Evolutionary conservation across 2,329 filamentous ascomycete species (phyloP).

Genomic region (Aspergillus bombycis): DNA sequence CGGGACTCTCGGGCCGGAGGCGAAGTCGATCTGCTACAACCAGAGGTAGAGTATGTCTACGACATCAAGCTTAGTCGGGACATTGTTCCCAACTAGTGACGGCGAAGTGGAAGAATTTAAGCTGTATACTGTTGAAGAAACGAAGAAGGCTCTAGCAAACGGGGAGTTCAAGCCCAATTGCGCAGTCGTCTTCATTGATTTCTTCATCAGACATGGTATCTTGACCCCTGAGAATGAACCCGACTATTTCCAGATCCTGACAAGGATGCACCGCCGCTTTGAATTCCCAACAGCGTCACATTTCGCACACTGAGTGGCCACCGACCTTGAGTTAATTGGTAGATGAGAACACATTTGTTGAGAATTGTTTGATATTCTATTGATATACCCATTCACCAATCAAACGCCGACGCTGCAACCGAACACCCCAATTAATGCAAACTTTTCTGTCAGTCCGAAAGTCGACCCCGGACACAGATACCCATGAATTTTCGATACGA

Average conservation of each 20-base stretch:
- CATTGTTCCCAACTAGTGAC: constrained; percentile 74
- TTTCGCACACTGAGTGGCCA: constrained; percentile 17
- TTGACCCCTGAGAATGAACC: constrained; percentile 78
- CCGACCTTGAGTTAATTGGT: constrained; percentile 1
- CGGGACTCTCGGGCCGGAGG: constrained; percentile 76
- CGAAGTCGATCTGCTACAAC: constrained; percentile 80
- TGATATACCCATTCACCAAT: constrained; percentile 41
- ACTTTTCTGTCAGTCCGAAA: constrained; percentile 25
- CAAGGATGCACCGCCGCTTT: constrained; percentile 74
- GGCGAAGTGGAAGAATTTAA: constrained; percentile 86
- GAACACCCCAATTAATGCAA: constrained; percentile 28
- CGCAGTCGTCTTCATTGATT: constrained; percentile 80
- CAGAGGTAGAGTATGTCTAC: constrained; percentile 89
- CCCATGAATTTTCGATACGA: constrained; percentile 6
- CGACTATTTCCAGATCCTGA: constrained; percentile 74
- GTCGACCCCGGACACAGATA: constrained; percentile 4
- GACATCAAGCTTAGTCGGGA: constrained; percentile 76
- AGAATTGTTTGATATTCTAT: constrained; percentile 35
- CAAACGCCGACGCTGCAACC: constrained; percentile 48
- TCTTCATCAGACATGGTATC: constrained; percentile 83
- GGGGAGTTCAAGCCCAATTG: constrained; percentile 95
- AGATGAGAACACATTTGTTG: constrained; percentile 7
- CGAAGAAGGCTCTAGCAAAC: constrained; percentile 67
- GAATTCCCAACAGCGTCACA: constrained; percentile 72
- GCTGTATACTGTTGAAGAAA: constrained; percentile 75